Evolutionary conservation across 139 green algal species (phyloP).

Genomic region (Diplosphaera chodatii): DNA sequence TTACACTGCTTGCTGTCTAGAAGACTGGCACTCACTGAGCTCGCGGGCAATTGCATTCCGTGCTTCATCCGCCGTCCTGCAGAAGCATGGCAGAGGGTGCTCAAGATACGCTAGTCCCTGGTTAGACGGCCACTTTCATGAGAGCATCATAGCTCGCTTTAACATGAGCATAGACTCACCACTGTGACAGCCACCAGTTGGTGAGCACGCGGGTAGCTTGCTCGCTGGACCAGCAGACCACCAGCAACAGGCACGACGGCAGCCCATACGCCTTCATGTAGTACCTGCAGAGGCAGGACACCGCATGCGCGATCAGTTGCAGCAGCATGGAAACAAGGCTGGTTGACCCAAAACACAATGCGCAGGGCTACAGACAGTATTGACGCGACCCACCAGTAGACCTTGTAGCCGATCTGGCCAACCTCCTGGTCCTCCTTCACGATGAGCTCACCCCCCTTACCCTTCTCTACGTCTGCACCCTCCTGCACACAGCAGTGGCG

Average conservation of each 20-base stretch:
- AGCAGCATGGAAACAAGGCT: conserved; percentile 1
- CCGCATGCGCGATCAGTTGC: background rate
- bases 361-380: too few relatives aligned
- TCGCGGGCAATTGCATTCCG: too few relatives aligned
- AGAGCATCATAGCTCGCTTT: too few relatives aligned
- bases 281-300: conserved; percentile 7
- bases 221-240: conserved; percentile 36
- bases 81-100: too few relatives aligned
- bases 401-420: conserved; percentile 7
- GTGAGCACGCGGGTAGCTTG: conserved; percentile 38
- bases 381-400: conserved; percentile 22
- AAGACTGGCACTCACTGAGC: too few relatives aligned
- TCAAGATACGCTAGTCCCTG: too few relatives aligned
- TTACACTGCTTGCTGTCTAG: too few relatives aligned
- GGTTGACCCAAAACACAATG: too few relatives aligned
- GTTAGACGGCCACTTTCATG: too few relatives aligned
- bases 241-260: conserved; percentile 16
- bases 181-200: conserved; percentile 43
- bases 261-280: conserved; percentile 36
- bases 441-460: conserved; percentile 22
- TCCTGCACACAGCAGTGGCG: too few relatives aligned
- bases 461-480: background rate
- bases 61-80: too few relatives aligned
- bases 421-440: conserved; percentile 31
- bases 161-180: too few relatives aligned